These are phyloP conservation scores for Chlamydomonas sphaeroides DNA, from an alignment of 139 green algal species.

Conservation along the genomic window DNA sequence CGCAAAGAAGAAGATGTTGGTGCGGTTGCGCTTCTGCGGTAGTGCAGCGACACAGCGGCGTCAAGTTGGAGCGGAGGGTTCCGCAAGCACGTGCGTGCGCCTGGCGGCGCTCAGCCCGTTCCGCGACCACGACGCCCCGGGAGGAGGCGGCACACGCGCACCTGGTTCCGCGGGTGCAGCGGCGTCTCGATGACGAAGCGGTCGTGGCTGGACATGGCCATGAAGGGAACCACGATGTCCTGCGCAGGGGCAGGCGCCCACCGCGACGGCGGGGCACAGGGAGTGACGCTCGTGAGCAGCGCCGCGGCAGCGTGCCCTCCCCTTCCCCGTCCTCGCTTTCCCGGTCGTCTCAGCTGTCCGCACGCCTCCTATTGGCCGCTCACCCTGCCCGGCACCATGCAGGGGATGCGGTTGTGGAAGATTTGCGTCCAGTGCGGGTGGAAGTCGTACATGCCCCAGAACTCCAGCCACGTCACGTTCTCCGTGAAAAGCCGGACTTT, in stretches of 20 bases:
- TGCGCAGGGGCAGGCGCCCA: not conserved
- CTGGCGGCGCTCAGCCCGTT: no score
- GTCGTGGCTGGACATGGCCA: slow-evolving; percentile 63
- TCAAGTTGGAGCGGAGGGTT: no score
- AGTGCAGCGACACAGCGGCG: no score
- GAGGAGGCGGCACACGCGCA: no score
- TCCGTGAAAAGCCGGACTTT: slow-evolving; percentile 28
- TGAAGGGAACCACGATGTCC: slow-evolving; percentile 63
- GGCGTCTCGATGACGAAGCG: slow-evolving; percentile 60
- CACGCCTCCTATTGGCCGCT: slow-evolving; percentile 13
- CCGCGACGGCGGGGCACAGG: not conserved
- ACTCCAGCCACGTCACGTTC: slow-evolving; percentile 59
- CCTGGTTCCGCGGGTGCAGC: slow-evolving; percentile 47
- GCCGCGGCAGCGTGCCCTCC: no score
- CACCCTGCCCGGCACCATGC: slow-evolving; percentile 54
- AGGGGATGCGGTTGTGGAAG: slow-evolving; percentile 56
- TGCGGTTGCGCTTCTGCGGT: slow-evolving; percentile 39
- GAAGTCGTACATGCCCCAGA: slow-evolving; percentile 67
- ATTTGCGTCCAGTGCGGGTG: slow-evolving; percentile 56
- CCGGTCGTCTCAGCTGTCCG: no score
- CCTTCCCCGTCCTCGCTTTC: no score
- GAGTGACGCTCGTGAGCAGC: no score
- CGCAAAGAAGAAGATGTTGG: slow-evolving; percentile 58
- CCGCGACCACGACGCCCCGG: no score
- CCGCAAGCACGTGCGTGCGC: no score